Conservation (phyloP, 352 stramenopile species). For the Globisporangium middletonii region DNA sequence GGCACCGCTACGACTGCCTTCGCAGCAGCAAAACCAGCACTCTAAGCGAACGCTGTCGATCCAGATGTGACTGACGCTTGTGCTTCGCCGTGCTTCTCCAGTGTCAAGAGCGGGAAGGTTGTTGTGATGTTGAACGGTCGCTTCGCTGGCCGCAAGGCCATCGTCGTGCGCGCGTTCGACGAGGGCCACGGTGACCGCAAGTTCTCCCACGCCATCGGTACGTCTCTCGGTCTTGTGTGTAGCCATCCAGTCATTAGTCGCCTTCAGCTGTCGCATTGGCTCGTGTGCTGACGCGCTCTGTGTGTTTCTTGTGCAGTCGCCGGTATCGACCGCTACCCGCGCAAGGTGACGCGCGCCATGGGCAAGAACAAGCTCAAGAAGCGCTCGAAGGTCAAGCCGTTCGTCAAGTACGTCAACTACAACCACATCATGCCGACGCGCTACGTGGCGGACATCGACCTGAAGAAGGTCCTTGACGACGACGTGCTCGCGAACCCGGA, state of each 20-base stretch:
- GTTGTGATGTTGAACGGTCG: conserved; percentile 98
- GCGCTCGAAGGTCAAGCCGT: conserved; percentile 97
- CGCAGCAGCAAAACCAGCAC: no score
- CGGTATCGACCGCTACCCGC: conserved; percentile 93
- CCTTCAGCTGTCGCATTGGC: background rate
- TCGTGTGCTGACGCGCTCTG: background rate
- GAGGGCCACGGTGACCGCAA: conserved; percentile 94
- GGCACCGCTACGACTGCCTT: background rate
- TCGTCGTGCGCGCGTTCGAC: conserved; percentile 99
- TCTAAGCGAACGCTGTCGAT: background rate
- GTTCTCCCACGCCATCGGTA: conserved; percentile 95
- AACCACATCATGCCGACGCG: conserved; percentile 99
- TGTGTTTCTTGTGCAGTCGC: conserved; percentile 52
- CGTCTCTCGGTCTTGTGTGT: conserved; percentile 1
- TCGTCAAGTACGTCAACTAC: conserved; percentile 99
- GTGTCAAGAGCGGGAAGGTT: conserved; percentile 98
- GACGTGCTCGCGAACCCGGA: conserved; percentile 82
- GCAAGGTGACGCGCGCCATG: conserved; percentile 98
- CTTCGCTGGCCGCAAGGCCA: conserved; percentile 98
- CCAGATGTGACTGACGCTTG: conserved; percentile 10
- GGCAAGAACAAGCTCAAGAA: conserved; percentile 97
- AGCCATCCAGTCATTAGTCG: background rate
- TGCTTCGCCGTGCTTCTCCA: conserved; percentile 16
- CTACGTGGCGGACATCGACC: conserved; percentile 98
- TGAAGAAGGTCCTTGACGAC: conserved; percentile 97